Conservation (phyloP, 2,329 filamentous ascomycete genomes). For the Fusarium sp. region DNA sequence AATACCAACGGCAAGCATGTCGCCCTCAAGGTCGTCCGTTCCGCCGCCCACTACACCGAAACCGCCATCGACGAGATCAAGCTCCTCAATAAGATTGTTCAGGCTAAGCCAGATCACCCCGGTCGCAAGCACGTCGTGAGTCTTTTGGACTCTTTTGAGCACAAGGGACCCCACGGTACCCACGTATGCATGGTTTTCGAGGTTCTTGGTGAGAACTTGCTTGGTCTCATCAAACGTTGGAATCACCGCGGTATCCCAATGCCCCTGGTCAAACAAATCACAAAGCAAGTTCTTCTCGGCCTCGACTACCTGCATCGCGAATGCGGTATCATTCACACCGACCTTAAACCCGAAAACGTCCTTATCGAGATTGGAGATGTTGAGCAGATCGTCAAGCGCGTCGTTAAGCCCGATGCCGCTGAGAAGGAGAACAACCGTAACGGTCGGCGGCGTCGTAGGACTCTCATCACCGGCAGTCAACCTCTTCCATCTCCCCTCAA, state of each 20-base stretch:
- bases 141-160: slow-evolving; percentile 95
- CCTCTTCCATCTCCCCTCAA: slow-evolving; percentile 95
- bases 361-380: slow-evolving; percentile 99
- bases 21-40: slow-evolving; percentile 96
- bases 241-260: slow-evolving; percentile 98
- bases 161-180: slow-evolving; percentile 95
- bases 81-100: slow-evolving; percentile 94
- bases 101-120: slow-evolving; percentile 94
- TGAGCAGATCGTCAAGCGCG: slow-evolving; percentile 97
- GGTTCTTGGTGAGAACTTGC: slow-evolving; percentile 93
- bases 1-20: slow-evolving; percentile 93
- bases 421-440: slow-evolving; percentile 94
- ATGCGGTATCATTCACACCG: slow-evolving; percentile 98
- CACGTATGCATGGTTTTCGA: slow-evolving; percentile 99
- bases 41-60: slow-evolving; percentile 98
- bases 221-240: slow-evolving; percentile 98
- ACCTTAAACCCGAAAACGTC: slow-evolving; percentile 97
- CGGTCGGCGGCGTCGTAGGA: slow-evolving; percentile 88
- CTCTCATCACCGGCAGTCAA: slow-evolving; percentile 96
- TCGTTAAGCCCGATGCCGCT: slow-evolving; percentile 83
- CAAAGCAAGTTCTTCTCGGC: slow-evolving; percentile 95
- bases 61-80: slow-evolving; percentile 99
- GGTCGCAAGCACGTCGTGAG: slow-evolving; percentile 96
- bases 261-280: slow-evolving; percentile 97
- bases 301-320: slow-evolving; percentile 97